Evolutionary conservation across 805 yeast genomes (phyloP).

Genomic region (Candida tibetensis): DNA sequence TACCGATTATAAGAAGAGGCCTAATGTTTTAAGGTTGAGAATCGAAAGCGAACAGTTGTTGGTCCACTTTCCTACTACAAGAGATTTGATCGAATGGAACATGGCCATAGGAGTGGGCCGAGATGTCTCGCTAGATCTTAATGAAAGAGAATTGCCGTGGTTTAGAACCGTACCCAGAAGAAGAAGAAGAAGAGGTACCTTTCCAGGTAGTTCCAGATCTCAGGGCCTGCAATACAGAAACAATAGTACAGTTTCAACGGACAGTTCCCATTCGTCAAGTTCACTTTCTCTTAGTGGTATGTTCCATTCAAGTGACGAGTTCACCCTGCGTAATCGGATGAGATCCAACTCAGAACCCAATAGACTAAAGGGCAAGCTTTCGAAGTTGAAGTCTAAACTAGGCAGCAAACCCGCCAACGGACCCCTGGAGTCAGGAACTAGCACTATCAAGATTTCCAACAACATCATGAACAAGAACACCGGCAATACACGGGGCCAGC

Average conservation of each 20-base stretch:
- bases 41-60: constrained; percentile 82
- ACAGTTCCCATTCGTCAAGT: not conserved
- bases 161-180: constrained; percentile 82
- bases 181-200: constrained; percentile 41
- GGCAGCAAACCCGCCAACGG: not conserved
- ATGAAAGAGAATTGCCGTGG: constrained; percentile 66
- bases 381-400: constrained; percentile 14
- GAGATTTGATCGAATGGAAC: constrained; percentile 77
- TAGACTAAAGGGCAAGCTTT: constrained; percentile 18
- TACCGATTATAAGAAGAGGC: constrained; percentile 71
- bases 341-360: constrained; percentile 22
- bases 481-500: no score
- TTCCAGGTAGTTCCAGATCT: not conserved
- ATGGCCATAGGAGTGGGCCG: constrained; percentile 69
- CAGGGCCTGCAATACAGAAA: not conserved
- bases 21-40: constrained; percentile 68
- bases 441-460: no score
- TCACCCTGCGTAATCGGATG: not conserved
- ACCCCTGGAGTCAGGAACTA: no score
- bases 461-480: no score
- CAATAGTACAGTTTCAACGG: not conserved
- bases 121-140: constrained; percentile 75
- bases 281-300: constrained; percentile 3
- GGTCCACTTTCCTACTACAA: constrained; percentile 58
- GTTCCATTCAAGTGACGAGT: no score